Conservation (phyloP, 1,284 basidiomycete species). For the Rhizoctonia solani region DNA sequence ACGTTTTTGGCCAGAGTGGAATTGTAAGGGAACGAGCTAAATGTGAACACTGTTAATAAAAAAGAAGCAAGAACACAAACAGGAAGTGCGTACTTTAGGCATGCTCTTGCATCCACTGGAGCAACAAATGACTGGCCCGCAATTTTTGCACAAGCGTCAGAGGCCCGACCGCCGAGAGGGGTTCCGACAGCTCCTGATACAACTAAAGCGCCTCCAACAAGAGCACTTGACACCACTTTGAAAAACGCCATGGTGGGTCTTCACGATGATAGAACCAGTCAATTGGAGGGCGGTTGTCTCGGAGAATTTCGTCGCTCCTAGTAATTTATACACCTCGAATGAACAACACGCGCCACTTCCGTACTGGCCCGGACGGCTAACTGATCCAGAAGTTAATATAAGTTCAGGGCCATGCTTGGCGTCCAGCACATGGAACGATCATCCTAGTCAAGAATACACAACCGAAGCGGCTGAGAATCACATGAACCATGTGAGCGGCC, state of each 20-base stretch:
- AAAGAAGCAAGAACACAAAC: neutral
- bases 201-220: slow-evolving; percentile 11
- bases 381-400: too few species aligned
- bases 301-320: neutral
- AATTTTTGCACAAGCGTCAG: slow-evolving; percentile 57
- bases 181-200: neutral
- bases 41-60: neutral
- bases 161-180: slow-evolving; percentile 4
- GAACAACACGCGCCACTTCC: too few species aligned
- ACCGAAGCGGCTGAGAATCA: too few species aligned
- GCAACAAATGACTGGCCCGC: slow-evolving; percentile 55
- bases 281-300: neutral
- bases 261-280: neutral
- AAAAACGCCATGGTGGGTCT: too few species aligned
- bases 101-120: slow-evolving; percentile 60
- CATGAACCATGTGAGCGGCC: too few species aligned
- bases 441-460: too few species aligned
- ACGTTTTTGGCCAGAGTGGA: slow-evolving; percentile 65
- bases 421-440: too few species aligned
- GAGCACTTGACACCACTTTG: slow-evolving; percentile 9
- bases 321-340: too few species aligned
- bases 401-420: too few species aligned
- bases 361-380: too few species aligned
- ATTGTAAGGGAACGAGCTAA: slow-evolving; percentile 64
- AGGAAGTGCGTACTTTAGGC: slow-evolving; percentile 43